A percentile compares a stretch with the other conserved stretches of the same genome.
Evolutionary conservation across 2,329 filamentous ascomycete genomes (phyloP).

Genomic region (Sclerotinia trifoliorum): DNA sequence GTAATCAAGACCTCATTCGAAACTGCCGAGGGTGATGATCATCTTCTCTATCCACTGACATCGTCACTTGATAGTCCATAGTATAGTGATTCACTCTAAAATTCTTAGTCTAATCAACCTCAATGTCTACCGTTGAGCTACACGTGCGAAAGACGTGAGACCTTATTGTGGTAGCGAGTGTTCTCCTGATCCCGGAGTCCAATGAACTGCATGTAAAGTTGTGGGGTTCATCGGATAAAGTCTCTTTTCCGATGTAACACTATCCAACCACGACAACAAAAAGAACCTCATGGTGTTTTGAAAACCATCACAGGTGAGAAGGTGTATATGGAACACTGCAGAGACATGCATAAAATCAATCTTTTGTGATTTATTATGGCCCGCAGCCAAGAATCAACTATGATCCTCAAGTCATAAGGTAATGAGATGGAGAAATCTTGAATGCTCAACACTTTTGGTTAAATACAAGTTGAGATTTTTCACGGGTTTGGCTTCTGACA

Average conservation of each 20-base stretch:
- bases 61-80: conserved; percentile 17
- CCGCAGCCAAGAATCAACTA: background rate
- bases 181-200: background rate
- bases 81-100: conserved; percentile 6
- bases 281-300: conserved; percentile 9
- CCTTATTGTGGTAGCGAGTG: conserved; percentile 13
- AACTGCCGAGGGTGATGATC: conserved; percentile 5
- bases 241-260: conserved; percentile 11
- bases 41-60: background rate
- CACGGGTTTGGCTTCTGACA: background rate
- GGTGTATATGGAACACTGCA: background rate
- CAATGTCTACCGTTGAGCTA: background rate
- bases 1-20: background rate
- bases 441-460: background rate
- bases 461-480: background rate
- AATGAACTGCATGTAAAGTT: background rate
- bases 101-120: background rate
- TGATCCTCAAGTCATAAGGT: background rate
- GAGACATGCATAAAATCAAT: background rate
- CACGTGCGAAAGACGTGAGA: conserved; percentile 21
- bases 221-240: conserved; percentile 6
- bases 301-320: background rate
- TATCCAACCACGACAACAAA: conserved; percentile 13
- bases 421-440: background rate
- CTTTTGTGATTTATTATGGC: background rate